These are phyloP conservation scores for Aspergillus arachidicola DNA, from an alignment of 2,329 filamentous ascomycete species.

Conservation along the genomic window DNA sequence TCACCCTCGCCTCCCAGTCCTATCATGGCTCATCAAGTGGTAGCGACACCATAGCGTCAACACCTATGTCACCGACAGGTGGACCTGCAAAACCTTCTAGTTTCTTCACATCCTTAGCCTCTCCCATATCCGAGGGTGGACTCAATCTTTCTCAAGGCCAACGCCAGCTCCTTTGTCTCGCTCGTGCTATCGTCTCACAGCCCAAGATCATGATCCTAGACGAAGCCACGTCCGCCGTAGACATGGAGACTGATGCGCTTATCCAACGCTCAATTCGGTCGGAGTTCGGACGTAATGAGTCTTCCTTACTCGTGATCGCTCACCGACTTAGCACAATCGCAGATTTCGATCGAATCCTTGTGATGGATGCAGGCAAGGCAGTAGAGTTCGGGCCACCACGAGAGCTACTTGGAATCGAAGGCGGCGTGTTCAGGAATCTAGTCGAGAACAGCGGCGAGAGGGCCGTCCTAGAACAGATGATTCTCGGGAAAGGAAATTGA, in stretches of 20 bases:
- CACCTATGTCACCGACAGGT: slow-evolving; percentile 5
- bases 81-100: slow-evolving; percentile 17
- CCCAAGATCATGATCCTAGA: slow-evolving; percentile 80
- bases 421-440: slow-evolving; percentile 62
- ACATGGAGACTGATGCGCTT: slow-evolving; percentile 73
- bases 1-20: slow-evolving; percentile 18
- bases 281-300: slow-evolving; percentile 61
- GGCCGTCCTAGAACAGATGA: slow-evolving; percentile 20
- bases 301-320: slow-evolving; percentile 69
- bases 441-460: slow-evolving; percentile 40
- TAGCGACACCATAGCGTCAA: slow-evolving; percentile 16
- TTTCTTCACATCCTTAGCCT: slow-evolving; percentile 64
- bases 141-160: slow-evolving; percentile 56
- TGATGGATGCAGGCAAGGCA: slow-evolving; percentile 68
- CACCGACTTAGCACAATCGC: slow-evolving; percentile 60
- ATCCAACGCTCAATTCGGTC: slow-evolving; percentile 74
- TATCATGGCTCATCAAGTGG: slow-evolving; percentile 10
- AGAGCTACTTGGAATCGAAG: slow-evolving; percentile 59
- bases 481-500: slow-evolving; percentile 12
- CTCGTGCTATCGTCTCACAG: slow-evolving; percentile 61
- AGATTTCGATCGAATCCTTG: slow-evolving; percentile 74
- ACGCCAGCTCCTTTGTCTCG: slow-evolving; percentile 31
- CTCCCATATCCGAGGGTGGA: slow-evolving; percentile 70
- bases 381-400: slow-evolving; percentile 68
- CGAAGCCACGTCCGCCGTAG: slow-evolving; percentile 77